Percentiles rank a stretch among this genome's conserved stretches.
These are phyloP conservation scores for Tardiomyces blankii DNA, from an alignment of 1,139 yeast genomes.

Conservation along the genomic window DNA sequence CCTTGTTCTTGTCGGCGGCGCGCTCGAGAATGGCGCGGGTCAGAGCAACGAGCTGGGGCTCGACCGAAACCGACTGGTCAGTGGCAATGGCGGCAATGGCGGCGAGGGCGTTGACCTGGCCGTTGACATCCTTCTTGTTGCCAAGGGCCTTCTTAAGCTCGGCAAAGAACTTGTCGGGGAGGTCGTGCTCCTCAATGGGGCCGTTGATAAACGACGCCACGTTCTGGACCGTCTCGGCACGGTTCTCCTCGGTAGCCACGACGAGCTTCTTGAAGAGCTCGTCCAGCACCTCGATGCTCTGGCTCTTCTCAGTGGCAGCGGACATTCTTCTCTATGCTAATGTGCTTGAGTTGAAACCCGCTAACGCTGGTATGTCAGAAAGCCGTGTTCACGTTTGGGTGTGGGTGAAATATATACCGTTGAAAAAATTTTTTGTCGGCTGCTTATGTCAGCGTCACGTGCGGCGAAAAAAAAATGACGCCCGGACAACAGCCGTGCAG, in stretches of 20 bases:
- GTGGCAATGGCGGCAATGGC: slow-evolving; percentile 83
- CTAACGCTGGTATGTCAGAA: neutral
- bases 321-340: slow-evolving; percentile 5
- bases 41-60: slow-evolving; percentile 82
- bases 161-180: slow-evolving; percentile 78
- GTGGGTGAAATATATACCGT: neutral
- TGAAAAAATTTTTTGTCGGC: neutral
- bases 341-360: neutral
- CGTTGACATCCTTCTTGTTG: slow-evolving; percentile 62
- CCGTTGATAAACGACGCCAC: slow-evolving; percentile 93
- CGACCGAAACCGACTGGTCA: slow-evolving; percentile 81
- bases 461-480: neutral
- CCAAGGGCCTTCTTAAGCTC: slow-evolving; percentile 66
- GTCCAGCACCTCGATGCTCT: slow-evolving; percentile 56
- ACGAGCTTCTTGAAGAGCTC: slow-evolving; percentile 89
- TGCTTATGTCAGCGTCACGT: neutral
- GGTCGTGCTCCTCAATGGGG: slow-evolving; percentile 96
- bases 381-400: neutral
- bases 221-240: slow-evolving; percentile 79
- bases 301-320: slow-evolving; percentile 12
- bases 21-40: slow-evolving; percentile 58
- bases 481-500: neutral
- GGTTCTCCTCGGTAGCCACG: slow-evolving; percentile 72
- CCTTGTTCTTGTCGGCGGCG: slow-evolving; percentile 85
- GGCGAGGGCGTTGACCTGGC: slow-evolving; percentile 66